phyloP scores from a whole-genome alignment of 1,139 yeast genomes.

The Pichia sp. region DNA sequence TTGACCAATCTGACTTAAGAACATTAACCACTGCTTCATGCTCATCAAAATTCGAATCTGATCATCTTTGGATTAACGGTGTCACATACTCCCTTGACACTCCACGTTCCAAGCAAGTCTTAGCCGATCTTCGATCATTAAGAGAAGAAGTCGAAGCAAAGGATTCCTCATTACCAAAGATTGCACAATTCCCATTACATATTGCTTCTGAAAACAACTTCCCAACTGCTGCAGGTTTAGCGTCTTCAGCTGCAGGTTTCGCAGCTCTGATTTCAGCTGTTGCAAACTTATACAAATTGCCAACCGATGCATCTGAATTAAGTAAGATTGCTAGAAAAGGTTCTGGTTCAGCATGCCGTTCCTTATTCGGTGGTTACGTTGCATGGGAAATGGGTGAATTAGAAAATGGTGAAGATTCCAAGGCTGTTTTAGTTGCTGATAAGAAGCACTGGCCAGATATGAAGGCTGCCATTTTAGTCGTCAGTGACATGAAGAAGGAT shows the following conservation, averaged over 20 bases:
- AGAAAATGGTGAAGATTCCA: conserved; percentile 80
- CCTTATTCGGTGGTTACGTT: conserved; percentile 94
- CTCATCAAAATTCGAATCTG: conserved; percentile 52
- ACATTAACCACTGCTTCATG: conserved; percentile 90
- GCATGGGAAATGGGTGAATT: conserved; percentile 97
- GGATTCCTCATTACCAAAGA: conserved; percentile 52
- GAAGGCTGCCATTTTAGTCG: conserved; percentile 91
- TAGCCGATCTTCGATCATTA: conserved; percentile 67
- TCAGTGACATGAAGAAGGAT: conserved; percentile 90
- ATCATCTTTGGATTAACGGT: conserved; percentile 84
- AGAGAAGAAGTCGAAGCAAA: conserved; percentile 54
- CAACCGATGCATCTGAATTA: conserved; percentile 77
- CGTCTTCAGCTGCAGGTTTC: conserved; percentile 97
- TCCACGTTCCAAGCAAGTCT: conserved; percentile 77
- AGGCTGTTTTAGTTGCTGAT: conserved; percentile 90
- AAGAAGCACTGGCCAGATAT: conserved; percentile 86
- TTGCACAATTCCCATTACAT: conserved; percentile 67
- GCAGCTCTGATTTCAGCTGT: conserved; percentile 92
- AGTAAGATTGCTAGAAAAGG: conserved; percentile 97
- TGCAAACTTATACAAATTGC: conserved; percentile 77
- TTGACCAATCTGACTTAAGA: conserved; percentile 84
- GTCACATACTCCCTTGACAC: conserved; percentile 35
- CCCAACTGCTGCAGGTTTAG: conserved; percentile 99
- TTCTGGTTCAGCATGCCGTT: conserved; percentile 97
- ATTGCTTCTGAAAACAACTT: conserved; percentile 94